These are phyloP conservation scores for Pyronema omphalodes DNA, from an alignment of 495 filamentous ascomycete species.

Conservation along the genomic window DNA sequence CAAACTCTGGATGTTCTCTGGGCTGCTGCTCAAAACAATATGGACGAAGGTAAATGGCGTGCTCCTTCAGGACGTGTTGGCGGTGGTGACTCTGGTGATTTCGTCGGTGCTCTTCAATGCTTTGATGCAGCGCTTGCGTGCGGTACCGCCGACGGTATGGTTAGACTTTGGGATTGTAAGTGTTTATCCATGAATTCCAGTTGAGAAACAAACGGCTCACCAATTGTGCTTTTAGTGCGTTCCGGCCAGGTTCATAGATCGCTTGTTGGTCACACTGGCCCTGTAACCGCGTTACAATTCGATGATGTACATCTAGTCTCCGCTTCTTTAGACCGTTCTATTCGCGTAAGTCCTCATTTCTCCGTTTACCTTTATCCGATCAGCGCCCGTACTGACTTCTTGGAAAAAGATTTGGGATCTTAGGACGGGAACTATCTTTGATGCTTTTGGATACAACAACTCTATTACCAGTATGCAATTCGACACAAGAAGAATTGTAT, in stretches of 20 bases:
- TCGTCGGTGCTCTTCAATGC: slow-evolving; percentile 87
- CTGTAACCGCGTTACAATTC: slow-evolving; percentile 89
- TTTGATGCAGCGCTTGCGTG: slow-evolving; percentile 97
- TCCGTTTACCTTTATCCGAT: not conserved
- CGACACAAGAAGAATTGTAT: slow-evolving; percentile 73
- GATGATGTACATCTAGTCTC: slow-evolving; percentile 92
- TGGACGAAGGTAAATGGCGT: slow-evolving; percentile 40
- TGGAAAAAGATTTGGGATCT: slow-evolving; percentile 84
- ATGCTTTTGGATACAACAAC: slow-evolving; percentile 89
- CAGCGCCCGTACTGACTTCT: slow-evolving; percentile 8
- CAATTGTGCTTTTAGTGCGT: slow-evolving; percentile 31
- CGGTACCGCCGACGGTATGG: slow-evolving; percentile 95
- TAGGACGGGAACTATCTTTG: slow-evolving; percentile 83
- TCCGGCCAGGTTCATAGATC: slow-evolving; percentile 93
- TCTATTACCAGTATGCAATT: slow-evolving; percentile 97
- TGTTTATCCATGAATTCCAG: not conserved
- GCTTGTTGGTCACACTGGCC: slow-evolving; percentile 88
- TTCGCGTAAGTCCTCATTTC: slow-evolving; percentile 48
- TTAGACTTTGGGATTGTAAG: slow-evolving; percentile 73
- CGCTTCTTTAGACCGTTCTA: slow-evolving; percentile 80
- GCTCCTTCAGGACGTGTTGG: slow-evolving; percentile 33
- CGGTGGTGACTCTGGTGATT: slow-evolving; percentile 52
- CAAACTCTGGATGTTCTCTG: slow-evolving; percentile 98
- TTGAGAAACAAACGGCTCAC: not conserved
- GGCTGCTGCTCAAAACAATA: slow-evolving; percentile 83